Conservation (phyloP, 192 early-diverging fungal genomes). For the Backusella macrospora region DNA sequence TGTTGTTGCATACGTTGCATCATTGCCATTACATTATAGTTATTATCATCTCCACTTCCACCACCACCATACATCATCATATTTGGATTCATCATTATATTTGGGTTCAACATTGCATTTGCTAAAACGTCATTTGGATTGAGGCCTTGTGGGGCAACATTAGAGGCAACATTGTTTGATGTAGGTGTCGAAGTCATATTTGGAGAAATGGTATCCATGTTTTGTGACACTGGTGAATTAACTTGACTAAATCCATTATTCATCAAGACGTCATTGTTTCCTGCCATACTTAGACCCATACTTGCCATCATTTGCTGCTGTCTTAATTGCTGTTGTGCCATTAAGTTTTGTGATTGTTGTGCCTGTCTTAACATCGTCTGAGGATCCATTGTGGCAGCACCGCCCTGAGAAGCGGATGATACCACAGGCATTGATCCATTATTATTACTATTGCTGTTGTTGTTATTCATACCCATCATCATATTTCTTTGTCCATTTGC, state of each 20-base stretch:
- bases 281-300: neutral
- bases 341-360: conserved; percentile 22
- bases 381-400: conserved; percentile 21
- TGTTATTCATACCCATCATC: conserved; percentile 18
- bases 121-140: conserved; percentile 30
- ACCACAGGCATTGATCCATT: neutral
- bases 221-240: neutral
- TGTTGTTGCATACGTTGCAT: conserved; percentile 35
- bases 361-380: conserved; percentile 26
- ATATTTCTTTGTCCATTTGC: neutral
- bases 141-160: neutral
- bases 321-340: conserved; percentile 32
- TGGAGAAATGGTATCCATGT: conserved; percentile 23
- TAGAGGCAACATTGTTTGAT: neutral
- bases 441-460: neutral
- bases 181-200: conserved; percentile 10
- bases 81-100: conserved; percentile 29
- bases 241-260: conserved; percentile 13
- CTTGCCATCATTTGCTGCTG: conserved; percentile 23
- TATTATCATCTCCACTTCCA: conserved; percentile 12
- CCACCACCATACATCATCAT: conserved; percentile 23
- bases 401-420: neutral
- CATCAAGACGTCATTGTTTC: neutral
- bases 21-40: conserved; percentile 38
- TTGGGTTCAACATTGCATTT: conserved; percentile 38